Base-by-base conservation (phyloP, 768 basidiomycete species). In the Trametes punicea region DNA sequence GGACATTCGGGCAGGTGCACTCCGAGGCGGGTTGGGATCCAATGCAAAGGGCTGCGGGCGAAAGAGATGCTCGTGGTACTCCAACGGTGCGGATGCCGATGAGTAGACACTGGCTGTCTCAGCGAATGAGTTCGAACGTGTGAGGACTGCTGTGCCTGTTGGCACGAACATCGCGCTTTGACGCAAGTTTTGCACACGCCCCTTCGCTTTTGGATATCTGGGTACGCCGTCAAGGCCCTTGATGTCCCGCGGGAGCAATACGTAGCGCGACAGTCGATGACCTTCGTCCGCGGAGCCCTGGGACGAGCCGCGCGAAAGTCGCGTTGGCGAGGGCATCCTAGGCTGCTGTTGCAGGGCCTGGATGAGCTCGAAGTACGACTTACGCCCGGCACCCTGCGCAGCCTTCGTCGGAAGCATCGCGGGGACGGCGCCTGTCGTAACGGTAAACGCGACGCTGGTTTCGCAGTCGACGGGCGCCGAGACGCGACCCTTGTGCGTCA, bases 101-200 rank as follows among this genome's bases (percentile, higher is more conserved):
- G 75, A 75, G 59, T 75, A 74, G 13, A 73, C 61, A 36, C 73
- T 75, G 10, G 62, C 67, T 2, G 70, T 66, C 18, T 64, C 62
- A 31, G 53, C 30, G 45, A 52, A 39, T 46, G 62, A 52, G n/a
- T 51, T 47, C 15, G 59, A 26, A 41, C 62, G 51, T 38, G 41
- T 49, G 18, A 50, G 36, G 30, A 25, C 41, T 8, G 26, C 30
- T 21, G 23, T 34, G 25, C 41, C 49, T 26, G 51, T 18, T 9
- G 50, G 31, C 16, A 15, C 18, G 25, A 59, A 20, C 6, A 44
- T 36, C 36, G 20, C 31, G 46, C 42, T 53, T 46, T 39, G 41
- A 18, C 47, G 51, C 25, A 42, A 36, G 8, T n/a, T 52, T 29
- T 61, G 46, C 13, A 41, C 27, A 3, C 44, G 64, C 9, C 55